These are phyloP conservation scores for Salix caprea DNA, from an alignment of 345 rosid genomes.

Conservation along the genomic window DNA sequence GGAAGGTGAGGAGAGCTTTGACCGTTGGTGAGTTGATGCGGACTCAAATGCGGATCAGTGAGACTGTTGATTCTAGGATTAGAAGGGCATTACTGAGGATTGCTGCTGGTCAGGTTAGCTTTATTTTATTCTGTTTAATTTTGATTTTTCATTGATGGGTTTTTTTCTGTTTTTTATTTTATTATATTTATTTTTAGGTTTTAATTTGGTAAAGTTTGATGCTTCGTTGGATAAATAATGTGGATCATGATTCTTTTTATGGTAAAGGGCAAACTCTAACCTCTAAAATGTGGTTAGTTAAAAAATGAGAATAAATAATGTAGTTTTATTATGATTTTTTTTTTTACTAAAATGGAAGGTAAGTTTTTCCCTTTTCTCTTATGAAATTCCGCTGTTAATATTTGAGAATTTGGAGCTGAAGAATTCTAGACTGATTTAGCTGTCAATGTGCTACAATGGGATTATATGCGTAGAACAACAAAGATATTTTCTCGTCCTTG, in stretches of 20 bases:
- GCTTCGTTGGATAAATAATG: neutral
- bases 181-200: neutral
- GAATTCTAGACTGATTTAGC: neutral
- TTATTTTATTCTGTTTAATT: neutral
- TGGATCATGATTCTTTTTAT: neutral
- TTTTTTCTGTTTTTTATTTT: too few species aligned
- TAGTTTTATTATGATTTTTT: neutral
- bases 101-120: constrained; percentile 81
- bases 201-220: constrained; percentile 1
- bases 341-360: too few species aligned
- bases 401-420: neutral
- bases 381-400: neutral
- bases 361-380: neutral
- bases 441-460: neutral
- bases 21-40: constrained; percentile 93
- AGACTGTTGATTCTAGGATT: constrained; percentile 74
- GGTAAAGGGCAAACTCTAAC: neutral
- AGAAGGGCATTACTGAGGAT: constrained; percentile 83
- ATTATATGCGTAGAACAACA: neutral
- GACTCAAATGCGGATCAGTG: constrained; percentile 80
- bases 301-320: neutral
- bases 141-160: neutral
- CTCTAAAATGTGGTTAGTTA: neutral
- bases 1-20: constrained; percentile 53
- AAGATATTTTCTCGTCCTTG: neutral